These are phyloP conservation scores for Proliferodiscus dingleyae DNA, from an alignment of 2,329 filamentous ascomycete species.

Conservation along the genomic window DNA sequence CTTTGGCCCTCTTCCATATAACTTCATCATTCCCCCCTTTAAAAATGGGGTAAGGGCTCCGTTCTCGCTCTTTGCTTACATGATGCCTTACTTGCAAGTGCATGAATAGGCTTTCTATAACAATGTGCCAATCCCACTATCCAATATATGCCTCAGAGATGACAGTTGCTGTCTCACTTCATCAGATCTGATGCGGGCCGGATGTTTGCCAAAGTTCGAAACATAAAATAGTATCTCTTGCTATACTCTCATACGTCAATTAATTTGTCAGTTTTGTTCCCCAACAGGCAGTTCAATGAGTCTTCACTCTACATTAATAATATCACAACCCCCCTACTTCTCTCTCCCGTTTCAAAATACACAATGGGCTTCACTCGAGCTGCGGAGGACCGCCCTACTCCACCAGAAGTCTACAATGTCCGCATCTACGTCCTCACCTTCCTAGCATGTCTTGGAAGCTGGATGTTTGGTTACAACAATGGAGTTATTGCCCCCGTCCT, in stretches of 20 bases:
- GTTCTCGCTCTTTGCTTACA: slow-evolving; percentile 4
- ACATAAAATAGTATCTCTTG: too few species aligned
- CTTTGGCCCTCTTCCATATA: not conserved
- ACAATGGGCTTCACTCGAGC: slow-evolving; percentile 21
- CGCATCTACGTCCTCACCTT: slow-evolving; percentile 23
- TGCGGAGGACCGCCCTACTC: slow-evolving; percentile 26
- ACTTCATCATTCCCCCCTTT: not conserved
- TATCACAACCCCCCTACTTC: not conserved
- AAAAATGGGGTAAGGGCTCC: slow-evolving; percentile 1
- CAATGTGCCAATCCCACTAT: too few species aligned
- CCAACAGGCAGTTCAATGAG: slow-evolving; percentile 1
- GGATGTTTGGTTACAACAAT: slow-evolving; percentile 27
- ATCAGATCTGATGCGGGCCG: too few species aligned
- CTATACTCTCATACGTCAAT: too few species aligned
- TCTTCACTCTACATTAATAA: too few species aligned
- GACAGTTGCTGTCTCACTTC: too few species aligned
- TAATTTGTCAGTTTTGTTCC: too few species aligned
- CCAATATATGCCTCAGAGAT: too few species aligned
- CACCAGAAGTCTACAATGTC: slow-evolving; percentile 22
- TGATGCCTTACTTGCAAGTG: not conserved
- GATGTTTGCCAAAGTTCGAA: too few species aligned
- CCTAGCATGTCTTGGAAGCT: slow-evolving; percentile 14
- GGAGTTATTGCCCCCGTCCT: slow-evolving; percentile 25
- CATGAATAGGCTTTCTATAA: not conserved
- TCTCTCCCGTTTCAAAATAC: not conserved